phyloP scores from a whole-genome alignment of 257 asterid genomes.

The Plantago elongata region DNA sequence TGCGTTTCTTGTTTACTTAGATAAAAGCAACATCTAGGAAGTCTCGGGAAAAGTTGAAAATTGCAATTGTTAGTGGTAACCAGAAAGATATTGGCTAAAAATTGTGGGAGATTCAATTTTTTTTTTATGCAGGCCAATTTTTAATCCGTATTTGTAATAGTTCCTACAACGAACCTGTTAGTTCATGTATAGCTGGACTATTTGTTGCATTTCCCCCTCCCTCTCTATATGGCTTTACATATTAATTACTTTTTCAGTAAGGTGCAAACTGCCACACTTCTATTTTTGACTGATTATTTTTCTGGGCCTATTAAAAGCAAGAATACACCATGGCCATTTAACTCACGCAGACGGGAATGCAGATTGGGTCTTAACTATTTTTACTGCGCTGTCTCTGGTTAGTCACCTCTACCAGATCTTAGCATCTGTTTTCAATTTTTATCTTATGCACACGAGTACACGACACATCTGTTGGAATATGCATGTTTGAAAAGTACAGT shows the following conservation, averaged over 20 bases:
- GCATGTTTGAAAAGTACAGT: background rate
- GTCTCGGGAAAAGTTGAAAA: background rate
- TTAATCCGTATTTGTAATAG: background rate
- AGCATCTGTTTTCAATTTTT: constrained; percentile 11
- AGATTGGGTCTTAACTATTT: constrained; percentile 96
- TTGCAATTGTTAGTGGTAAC: background rate
- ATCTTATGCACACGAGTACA: background rate
- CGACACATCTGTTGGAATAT: constrained; percentile 7
- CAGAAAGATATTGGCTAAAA: background rate
- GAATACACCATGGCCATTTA: constrained; percentile 89
- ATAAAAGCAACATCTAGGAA: background rate
- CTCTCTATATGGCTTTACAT: background rate
- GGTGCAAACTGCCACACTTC: constrained; percentile 8
- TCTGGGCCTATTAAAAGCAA: constrained; percentile 44
- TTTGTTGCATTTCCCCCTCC: too few relatives aligned
- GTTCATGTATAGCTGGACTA: constrained; percentile 7
- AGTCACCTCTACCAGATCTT: constrained; percentile 24
- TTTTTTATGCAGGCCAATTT: background rate
- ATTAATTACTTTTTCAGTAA: constrained; percentile 10
- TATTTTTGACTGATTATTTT: constrained; percentile 20
- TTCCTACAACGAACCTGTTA: background rate
- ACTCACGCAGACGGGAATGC: constrained; percentile 94
- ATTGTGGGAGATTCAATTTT: too few relatives aligned
- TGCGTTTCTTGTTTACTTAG: background rate
- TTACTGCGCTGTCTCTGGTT: constrained; percentile 86